These are phyloP conservation scores for Leersia perrieri DNA, from an alignment of 176 grass and related monocot genomes.

Conservation along the genomic window DNA sequence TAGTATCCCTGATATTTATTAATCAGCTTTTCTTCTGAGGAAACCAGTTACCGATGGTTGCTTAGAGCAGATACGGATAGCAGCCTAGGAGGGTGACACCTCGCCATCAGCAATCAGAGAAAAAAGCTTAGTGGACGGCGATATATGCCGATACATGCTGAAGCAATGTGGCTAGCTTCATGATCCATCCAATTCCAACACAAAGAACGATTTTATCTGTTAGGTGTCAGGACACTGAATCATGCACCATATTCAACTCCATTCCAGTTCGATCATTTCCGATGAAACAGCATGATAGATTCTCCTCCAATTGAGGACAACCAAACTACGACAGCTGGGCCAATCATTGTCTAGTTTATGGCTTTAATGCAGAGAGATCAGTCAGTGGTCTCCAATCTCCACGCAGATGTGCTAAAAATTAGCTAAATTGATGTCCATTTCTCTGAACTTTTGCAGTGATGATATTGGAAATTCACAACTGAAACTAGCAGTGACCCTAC, in stretches of 20 bases:
- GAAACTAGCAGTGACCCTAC: not conserved
- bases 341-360: not conserved
- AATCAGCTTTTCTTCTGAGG: not conserved
- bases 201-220: not conserved
- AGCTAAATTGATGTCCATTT: not conserved
- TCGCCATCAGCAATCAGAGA: constrained; percentile 14
- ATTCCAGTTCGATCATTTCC: constrained; percentile 11
- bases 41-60: constrained; percentile 3
- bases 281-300: constrained; percentile 7
- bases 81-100: not conserved
- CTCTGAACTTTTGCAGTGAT: not conserved
- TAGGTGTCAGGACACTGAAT: not conserved
- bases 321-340: not conserved
- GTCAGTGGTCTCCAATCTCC: not conserved
- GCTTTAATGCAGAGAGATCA: not conserved
- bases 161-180: not conserved
- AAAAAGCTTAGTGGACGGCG: constrained; percentile 15
- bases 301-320: not conserved
- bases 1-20: not conserved
- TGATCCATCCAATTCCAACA: not conserved
- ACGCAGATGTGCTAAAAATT: not conserved
- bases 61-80: constrained; percentile 4
- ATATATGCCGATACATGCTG: not conserved
- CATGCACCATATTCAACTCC: constrained; percentile 18
- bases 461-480: not conserved